Percentiles rank a stretch among this genome's conserved stretches.
These are phyloP conservation scores for Pseudogymnoascus sp. DNA, from an alignment of 2,329 filamentous ascomycete genomes.

Conservation along the genomic window DNA sequence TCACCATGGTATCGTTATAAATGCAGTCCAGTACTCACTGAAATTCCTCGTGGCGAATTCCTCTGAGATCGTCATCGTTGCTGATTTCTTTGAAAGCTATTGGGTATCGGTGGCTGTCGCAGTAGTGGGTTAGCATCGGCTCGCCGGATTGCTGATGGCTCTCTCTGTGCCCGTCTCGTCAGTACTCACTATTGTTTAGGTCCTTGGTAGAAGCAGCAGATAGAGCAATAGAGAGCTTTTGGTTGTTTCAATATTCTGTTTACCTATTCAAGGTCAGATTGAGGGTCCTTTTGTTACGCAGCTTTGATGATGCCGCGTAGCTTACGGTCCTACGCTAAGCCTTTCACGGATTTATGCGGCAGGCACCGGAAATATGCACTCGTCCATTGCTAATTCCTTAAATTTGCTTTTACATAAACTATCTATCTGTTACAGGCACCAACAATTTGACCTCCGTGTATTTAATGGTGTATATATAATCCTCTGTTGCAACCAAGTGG, in stretches of 20 bases:
- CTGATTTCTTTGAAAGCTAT: slow-evolving; percentile 16
- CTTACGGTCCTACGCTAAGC: slow-evolving; percentile 3
- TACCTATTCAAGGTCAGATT: slow-evolving; percentile 7
- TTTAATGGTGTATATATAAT: not conserved
- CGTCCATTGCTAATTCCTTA: not conserved
- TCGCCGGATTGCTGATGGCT: not conserved
- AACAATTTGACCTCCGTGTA: not conserved
- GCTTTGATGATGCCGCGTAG: slow-evolving; percentile 4
- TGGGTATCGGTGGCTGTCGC: slow-evolving; percentile 2
- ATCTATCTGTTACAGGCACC: not conserved
- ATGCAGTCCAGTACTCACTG: slow-evolving; percentile 43
- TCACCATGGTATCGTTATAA: slow-evolving; percentile 8
- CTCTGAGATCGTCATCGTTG: slow-evolving; percentile 61
- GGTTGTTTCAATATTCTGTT: slow-evolving; percentile 8
- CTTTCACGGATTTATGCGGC: slow-evolving; percentile 5
- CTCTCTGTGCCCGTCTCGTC: not conserved
- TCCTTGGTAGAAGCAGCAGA: not conserved
- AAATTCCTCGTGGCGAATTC: slow-evolving; percentile 67
- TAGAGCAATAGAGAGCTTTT: not conserved
- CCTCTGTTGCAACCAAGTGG: not conserved
- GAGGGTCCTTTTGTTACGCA: slow-evolving; percentile 4
- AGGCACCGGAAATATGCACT: slow-evolving; percentile 5
- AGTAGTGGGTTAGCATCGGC: not conserved
- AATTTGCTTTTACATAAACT: not conserved
- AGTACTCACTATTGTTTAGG: not conserved